These are phyloP conservation scores for Gaertneriomyces sp. DNA, from an alignment of 192 early-diverging fungal genomes.

Conservation along the genomic window DNA sequence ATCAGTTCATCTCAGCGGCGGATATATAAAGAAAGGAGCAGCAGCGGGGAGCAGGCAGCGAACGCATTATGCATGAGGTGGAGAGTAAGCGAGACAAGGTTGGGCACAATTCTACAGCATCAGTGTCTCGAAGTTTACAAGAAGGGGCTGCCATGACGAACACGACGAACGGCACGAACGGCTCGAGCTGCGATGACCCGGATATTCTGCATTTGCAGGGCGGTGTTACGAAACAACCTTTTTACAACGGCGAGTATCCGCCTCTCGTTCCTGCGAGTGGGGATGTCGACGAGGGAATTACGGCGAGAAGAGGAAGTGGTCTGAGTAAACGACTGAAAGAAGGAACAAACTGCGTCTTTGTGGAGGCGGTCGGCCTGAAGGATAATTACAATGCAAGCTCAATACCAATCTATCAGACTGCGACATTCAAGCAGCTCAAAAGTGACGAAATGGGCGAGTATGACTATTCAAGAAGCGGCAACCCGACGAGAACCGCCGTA, in stretches of 20 bases:
- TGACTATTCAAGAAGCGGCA: conserved; percentile 95
- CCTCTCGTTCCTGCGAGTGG: background rate
- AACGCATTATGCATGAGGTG: too few species aligned
- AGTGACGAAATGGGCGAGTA: conserved; percentile 83
- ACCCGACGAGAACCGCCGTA: conserved; percentile 92
- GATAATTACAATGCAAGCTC: conserved; percentile 89
- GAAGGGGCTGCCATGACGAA: too few species aligned
- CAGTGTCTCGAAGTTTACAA: too few species aligned
- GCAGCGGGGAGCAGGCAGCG: too few species aligned
- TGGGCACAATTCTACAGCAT: too few species aligned
- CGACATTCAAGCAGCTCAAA: conserved; percentile 90
- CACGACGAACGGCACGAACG: too few species aligned
- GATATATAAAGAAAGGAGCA: too few species aligned
- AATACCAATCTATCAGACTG: conserved; percentile 96
- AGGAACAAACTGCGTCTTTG: conserved; percentile 33
- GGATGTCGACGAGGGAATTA: background rate
- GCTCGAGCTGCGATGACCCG: too few species aligned
- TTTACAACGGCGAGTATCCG: conserved; percentile 22
- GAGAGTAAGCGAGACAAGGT: too few species aligned
- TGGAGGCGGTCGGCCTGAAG: conserved; percentile 32
- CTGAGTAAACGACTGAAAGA: conserved; percentile 34
- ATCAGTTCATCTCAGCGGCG: too few species aligned
- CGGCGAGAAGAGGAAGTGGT: conserved; percentile 8
- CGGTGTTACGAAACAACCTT: conserved; percentile 24
- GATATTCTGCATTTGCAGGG: conserved; percentile 14